Evolutionary conservation across 176 grass and related monocot species (phyloP), one percentile per base, ranked within the genome.

Genomic region (Tillandsia fasciculata): DNA sequence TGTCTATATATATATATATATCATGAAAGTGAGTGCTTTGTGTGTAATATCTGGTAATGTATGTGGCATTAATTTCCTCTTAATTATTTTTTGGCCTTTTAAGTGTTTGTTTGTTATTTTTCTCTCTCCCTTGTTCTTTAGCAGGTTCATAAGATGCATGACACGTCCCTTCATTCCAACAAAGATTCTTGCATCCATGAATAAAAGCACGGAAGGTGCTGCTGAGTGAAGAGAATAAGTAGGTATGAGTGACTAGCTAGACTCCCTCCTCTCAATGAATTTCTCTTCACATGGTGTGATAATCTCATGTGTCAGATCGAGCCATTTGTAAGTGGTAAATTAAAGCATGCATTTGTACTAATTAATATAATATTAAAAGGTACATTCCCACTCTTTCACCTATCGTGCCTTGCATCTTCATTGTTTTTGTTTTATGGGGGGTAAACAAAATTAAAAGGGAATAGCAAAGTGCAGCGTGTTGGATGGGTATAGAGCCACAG

Each of bases 181-280:
- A 27, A 67, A 67, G 65, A 67, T 67, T 67, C 42, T 67, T 47
- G 14, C 65, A 67, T 27, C 65, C 65, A 67, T 67, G 65, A 67
- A 67, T 27, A 49, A 14, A 11, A 33, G 64, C 26, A n/a, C 52
- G 15, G 52, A 13, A n/a, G 15, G 52, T n/a, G 15, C 52, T 56
- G 42, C 15, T 27, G 7, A 47, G 42, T 48, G 65, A 61, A 10
- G 14, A 48, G 8, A 47, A 67, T 67, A 22, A 22, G 65, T 67
- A 49, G 65, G 65, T 67, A 67, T 67, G 65, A 22, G 17, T 33
- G 10, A 13, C 33, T 1, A 17, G 2, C 33, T 1, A 17, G 2
- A 61, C 12, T 12, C 12, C 12, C 14, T 13, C 2, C 13, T 66
- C 64, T 8, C 63, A 57, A 65, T 27, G 26, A 6, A 24, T 66